phyloP scores from a whole-genome alignment of 2,329 filamentous ascomycete species.

The Microsporum audouinii region DNA sequence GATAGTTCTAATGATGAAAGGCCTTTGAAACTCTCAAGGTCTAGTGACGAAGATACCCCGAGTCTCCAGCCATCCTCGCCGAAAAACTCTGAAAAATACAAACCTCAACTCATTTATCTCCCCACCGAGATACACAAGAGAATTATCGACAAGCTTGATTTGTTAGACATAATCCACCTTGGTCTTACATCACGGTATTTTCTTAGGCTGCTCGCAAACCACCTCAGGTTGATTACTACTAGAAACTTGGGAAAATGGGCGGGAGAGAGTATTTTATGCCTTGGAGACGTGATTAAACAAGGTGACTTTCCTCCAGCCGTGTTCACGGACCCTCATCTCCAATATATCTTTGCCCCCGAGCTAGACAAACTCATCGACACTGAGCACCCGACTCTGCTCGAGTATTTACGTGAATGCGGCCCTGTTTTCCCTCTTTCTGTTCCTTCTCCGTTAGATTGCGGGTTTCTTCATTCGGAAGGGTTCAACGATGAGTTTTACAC shows the following conservation, averaged over 20 bases:
- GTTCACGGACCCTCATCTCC: background rate
- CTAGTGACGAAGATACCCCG: background rate
- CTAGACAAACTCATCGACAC: background rate
- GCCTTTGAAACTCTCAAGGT: background rate
- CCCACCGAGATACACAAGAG: background rate
- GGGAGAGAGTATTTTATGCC: constrained; percentile 1
- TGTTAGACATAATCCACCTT: background rate
- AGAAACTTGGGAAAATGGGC: background rate
- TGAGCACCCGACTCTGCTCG: background rate
- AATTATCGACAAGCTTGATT: background rate
- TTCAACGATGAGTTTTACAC: constrained; percentile 4
- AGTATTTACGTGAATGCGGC: background rate
- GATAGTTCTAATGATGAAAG: background rate
- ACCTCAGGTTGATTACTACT: background rate
- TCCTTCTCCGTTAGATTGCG: background rate
- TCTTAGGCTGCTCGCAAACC: background rate
- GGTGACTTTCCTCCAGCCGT: background rate
- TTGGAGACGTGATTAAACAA: background rate
- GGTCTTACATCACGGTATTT: constrained; percentile 1
- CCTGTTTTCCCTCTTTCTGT: background rate
- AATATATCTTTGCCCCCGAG: background rate
- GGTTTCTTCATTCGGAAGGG: background rate
- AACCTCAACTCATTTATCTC: background rate
- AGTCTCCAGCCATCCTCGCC: background rate
- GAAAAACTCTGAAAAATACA: no score